These are phyloP conservation scores for Phytophthora citricola DNA, from an alignment of 352 stramenopile genomes.

Conservation along the genomic window DNA sequence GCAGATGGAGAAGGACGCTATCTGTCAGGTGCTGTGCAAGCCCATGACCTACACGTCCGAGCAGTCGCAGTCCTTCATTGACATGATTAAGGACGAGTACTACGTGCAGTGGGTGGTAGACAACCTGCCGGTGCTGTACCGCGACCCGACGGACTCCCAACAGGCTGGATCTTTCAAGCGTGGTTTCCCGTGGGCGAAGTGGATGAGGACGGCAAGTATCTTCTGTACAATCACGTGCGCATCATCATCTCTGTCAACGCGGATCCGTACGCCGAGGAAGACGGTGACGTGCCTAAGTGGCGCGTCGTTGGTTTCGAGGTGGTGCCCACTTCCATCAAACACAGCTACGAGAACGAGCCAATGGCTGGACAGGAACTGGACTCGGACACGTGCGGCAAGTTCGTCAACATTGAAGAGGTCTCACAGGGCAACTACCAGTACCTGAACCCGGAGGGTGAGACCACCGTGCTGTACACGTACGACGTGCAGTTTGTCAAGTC, in stretches of 20 bases:
- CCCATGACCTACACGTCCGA: slow-evolving; percentile 83
- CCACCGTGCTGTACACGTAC: slow-evolving; percentile 98
- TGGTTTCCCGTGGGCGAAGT: slow-evolving; percentile 93
- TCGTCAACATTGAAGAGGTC: slow-evolving; percentile 87
- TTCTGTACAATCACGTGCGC: slow-evolving; percentile 98
- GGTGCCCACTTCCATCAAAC: slow-evolving; percentile 94
- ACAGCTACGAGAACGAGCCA: slow-evolving; percentile 91
- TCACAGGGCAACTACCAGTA: slow-evolving; percentile 88
- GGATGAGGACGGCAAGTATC: slow-evolving; percentile 91
- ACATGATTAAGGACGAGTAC: slow-evolving; percentile 96
- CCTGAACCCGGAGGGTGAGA: slow-evolving; percentile 66
- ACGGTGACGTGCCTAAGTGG: slow-evolving; percentile 64
- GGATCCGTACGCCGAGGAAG: slow-evolving; percentile 77
- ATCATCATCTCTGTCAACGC: slow-evolving; percentile 95
- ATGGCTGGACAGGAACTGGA: slow-evolving; percentile 80
- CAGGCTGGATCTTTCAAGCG: slow-evolving; percentile 86
- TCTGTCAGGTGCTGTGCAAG: slow-evolving; percentile 92
- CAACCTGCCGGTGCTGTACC: slow-evolving; percentile 92
- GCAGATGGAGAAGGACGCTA: slow-evolving; percentile 90
- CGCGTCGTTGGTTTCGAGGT: slow-evolving; percentile 97
- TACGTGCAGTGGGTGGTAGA: slow-evolving; percentile 95
- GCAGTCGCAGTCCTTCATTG: slow-evolving; percentile 85
- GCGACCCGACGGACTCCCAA: slow-evolving; percentile 72
- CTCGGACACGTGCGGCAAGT: slow-evolving; percentile 88
- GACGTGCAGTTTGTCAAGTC: slow-evolving; percentile 97